A percentile compares a stretch with the other conserved stretches of the same genome.
Evolutionary conservation across 768 basidiomycete species (phyloP).

Genomic region (Boletus tylopilopsis): DNA sequence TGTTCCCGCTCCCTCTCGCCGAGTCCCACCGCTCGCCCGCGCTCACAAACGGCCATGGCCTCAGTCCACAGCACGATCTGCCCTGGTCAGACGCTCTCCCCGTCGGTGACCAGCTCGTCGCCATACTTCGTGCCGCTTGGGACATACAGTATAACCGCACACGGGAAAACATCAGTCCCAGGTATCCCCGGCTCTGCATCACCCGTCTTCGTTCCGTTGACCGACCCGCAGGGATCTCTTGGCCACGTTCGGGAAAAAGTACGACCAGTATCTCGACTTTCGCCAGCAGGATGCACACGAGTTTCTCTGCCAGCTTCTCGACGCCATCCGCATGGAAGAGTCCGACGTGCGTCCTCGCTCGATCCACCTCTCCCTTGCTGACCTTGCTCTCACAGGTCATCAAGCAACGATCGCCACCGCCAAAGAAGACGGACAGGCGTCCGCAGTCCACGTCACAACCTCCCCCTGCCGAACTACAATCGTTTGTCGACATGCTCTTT

Average conservation of each 20-base stretch:
- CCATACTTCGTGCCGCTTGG: conserved; percentile 62
- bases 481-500: conserved; percentile 89
- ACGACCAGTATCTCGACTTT: conserved; percentile 93
- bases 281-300: conserved; percentile 97
- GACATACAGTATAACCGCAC: conserved; percentile 48
- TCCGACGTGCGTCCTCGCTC: conserved; percentile 56
- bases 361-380: neutral
- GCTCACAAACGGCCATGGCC: conserved; percentile 58
- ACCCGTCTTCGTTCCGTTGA: neutral
- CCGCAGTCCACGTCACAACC: neutral
- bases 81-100: conserved; percentile 60
- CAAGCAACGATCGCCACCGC: conserved; percentile 57
- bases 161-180: conserved; percentile 60
- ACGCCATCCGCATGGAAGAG: conserved; percentile 95
- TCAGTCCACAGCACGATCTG: conserved; percentile 48
- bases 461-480: conserved; percentile 46
- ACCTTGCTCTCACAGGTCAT: conserved; percentile 53
- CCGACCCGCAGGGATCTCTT: conserved; percentile 51
- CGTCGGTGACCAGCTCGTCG: conserved; percentile 65
- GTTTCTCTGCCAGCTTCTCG: conserved; percentile 82
- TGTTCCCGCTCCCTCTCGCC: conserved; percentile 30
- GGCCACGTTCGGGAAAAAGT: conserved; percentile 69
- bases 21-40: conserved; percentile 57
- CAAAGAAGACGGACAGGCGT: conserved; percentile 35
- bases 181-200: conserved; percentile 42